These are phyloP conservation scores for Bretschneidera sinensis DNA, from an alignment of 345 rosid species.

Conservation along the genomic window DNA sequence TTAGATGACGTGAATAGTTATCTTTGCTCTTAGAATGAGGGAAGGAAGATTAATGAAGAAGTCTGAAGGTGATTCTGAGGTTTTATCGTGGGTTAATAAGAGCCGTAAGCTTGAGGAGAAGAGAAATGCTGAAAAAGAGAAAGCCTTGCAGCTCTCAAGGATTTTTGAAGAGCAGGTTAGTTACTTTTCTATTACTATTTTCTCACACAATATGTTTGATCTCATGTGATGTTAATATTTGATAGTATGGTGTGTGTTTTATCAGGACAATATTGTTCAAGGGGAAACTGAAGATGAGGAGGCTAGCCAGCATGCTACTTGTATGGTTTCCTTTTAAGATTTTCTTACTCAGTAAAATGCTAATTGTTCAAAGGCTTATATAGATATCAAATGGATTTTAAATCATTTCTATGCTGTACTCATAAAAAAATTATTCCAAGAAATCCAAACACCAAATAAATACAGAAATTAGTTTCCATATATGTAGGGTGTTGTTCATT, in stretches of 20 bases:
- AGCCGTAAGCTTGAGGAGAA: conserved; percentile 78
- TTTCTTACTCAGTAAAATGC: neutral
- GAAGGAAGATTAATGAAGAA: conserved; percentile 71
- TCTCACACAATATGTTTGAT: conserved; percentile 11
- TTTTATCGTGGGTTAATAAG: conserved; percentile 66
- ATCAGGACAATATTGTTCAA: conserved; percentile 69
- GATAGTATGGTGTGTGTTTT: conserved; percentile 14
- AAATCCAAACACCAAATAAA: too few species aligned
- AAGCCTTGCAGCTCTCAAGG: conserved; percentile 70
- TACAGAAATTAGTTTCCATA: neutral
- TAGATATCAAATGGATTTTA: too few species aligned
- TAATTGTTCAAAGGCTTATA: too few species aligned
- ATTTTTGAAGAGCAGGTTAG: conserved; percentile 88
- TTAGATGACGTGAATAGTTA: too few species aligned
- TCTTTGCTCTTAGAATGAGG: conserved; percentile 67
- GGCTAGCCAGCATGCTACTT: conserved; percentile 28
- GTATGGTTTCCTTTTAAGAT: conserved; percentile 33
- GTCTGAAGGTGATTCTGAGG: conserved; percentile 56
- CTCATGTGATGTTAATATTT: conserved; percentile 10
- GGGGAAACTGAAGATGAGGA: conserved; percentile 72
- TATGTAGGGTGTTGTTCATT: conserved; percentile 4
- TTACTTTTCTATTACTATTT: conserved; percentile 14
- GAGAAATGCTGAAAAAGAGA: conserved; percentile 67
- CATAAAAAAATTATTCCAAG: too few species aligned
- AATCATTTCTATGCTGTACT: neutral